phyloP scores from a whole-genome alignment of 441 rosid species.

The Eruca vesicaria region DNA sequence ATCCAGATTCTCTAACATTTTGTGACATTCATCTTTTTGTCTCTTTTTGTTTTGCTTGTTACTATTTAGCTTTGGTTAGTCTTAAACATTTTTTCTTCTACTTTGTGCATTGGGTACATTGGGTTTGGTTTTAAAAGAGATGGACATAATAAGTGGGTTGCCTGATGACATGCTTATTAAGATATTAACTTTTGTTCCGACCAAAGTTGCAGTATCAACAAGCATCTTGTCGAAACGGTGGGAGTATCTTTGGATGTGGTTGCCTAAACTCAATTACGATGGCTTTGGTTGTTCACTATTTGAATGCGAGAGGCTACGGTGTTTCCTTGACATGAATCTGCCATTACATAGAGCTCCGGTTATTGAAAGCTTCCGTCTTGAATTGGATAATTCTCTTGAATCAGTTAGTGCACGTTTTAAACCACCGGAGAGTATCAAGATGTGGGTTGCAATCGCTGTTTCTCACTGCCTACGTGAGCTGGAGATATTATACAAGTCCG shows the following conservation, averaged over 20 bases:
- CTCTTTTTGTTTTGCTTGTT: too few species aligned
- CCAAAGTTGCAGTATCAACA: constrained; percentile 11
- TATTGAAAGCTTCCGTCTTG: not conserved
- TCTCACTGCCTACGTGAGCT: constrained; percentile 12
- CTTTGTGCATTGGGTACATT: too few species aligned
- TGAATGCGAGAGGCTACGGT: not conserved
- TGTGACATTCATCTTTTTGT: too few species aligned
- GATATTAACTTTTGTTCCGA: constrained; percentile 1
- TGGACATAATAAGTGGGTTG: constrained; percentile 4
- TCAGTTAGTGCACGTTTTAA: not conserved
- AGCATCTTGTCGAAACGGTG: constrained; percentile 17
- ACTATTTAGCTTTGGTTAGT: too few species aligned
- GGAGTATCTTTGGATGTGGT: not conserved
- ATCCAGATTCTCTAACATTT: too few species aligned
- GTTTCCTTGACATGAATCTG: not conserved
- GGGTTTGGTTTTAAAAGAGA: not conserved
- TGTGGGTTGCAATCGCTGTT: not conserved
- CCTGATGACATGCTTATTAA: constrained; percentile 11
- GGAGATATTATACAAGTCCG: not conserved
- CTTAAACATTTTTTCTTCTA: too few species aligned
- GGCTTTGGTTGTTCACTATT: not conserved
- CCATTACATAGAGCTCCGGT: not conserved
- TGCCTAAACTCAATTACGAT: not conserved
- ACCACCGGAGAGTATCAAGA: not conserved
- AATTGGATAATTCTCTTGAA: not conserved